phyloP scores from a whole-genome alignment of 2,329 filamentous ascomycete species.

The Blumeriella jaapii region DNA sequence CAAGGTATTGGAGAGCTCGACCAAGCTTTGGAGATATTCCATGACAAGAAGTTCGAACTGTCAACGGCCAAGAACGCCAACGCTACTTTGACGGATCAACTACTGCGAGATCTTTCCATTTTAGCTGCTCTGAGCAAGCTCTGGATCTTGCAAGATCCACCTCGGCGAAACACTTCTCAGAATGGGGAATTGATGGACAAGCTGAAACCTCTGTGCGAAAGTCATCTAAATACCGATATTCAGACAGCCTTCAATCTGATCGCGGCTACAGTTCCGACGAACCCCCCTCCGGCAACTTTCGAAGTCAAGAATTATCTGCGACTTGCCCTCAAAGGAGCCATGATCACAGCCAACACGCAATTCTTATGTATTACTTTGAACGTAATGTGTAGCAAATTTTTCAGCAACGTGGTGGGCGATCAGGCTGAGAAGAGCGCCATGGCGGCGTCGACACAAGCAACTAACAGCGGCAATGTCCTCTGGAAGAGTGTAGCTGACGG shows the following conservation, averaged over 20 bases:
- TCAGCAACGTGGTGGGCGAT: slow-evolving; percentile 50
- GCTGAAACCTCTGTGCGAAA: slow-evolving; percentile 54
- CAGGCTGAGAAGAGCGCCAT: slow-evolving; percentile 67
- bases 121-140: slow-evolving; percentile 57
- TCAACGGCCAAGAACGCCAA: slow-evolving; percentile 27
- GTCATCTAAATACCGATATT: slow-evolving; percentile 64
- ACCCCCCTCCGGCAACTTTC: slow-evolving; percentile 55
- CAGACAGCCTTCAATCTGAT: slow-evolving; percentile 68
- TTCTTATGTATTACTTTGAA: slow-evolving; percentile 74
- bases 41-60: slow-evolving; percentile 47
- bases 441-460: slow-evolving; percentile 56
- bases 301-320: slow-evolving; percentile 71
- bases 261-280: slow-evolving; percentile 52
- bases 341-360: slow-evolving; percentile 61
- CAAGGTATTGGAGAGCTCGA: slow-evolving; percentile 67
- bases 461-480: slow-evolving; percentile 56
- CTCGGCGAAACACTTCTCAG: slow-evolving; percentile 43
- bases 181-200: slow-evolving; percentile 51
- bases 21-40: slow-evolving; percentile 56
- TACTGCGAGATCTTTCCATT: slow-evolving; percentile 52
- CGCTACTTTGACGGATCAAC: slow-evolving; percentile 33
- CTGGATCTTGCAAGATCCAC: slow-evolving; percentile 58
- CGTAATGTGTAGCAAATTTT: slow-evolving; percentile 70
- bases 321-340: slow-evolving; percentile 57
- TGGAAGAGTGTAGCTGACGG: slow-evolving; percentile 75